These are phyloP conservation scores for Spizellomyces punctatus DNA, from an alignment of 192 early-diverging fungal species.

Conservation along the genomic window DNA sequence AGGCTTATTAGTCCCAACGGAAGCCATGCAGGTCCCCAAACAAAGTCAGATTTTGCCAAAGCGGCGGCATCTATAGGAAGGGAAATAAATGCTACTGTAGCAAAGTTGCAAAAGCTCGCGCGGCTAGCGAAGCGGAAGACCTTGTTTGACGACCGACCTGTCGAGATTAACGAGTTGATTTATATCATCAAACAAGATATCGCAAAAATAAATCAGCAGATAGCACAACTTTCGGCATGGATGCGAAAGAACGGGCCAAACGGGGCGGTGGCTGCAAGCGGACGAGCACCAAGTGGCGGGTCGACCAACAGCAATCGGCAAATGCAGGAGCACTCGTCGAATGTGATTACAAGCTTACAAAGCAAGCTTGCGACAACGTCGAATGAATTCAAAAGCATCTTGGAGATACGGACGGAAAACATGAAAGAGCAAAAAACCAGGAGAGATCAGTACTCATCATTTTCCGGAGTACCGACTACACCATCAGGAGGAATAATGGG, in stretches of 20 bases:
- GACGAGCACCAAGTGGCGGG: not conserved
- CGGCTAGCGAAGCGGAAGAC: conserved; percentile 93
- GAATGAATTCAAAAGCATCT: conserved; percentile 88
- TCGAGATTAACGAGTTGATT: conserved; percentile 94
- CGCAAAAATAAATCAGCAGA: conserved; percentile 90
- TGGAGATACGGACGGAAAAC: conserved; percentile 95
- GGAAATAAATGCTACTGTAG: conserved; percentile 84
- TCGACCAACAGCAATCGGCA: conserved; percentile 49
- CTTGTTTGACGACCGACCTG: conserved; percentile 94
- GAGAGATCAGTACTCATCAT: conserved; percentile 81
- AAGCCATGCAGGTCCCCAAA: conserved; percentile 17
- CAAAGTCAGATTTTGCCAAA: conserved; percentile 79
- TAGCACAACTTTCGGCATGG: conserved; percentile 79
- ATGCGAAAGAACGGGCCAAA: conserved; percentile 56
- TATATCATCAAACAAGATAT: conserved; percentile 97
- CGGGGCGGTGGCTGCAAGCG: not conserved
- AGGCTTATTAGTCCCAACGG: conserved; percentile 13
- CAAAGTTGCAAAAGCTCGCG: conserved; percentile 84
- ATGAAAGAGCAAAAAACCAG: conserved; percentile 90
- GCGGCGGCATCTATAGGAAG: conserved; percentile 82
- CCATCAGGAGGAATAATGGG: conserved; percentile 4
- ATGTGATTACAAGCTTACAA: conserved; percentile 92
- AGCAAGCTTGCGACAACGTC: conserved; percentile 89
- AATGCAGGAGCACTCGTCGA: conserved; percentile 84
- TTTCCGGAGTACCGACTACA: conserved; percentile 1